Conservation (phyloP, 108 stramenopile genomes). For the Pseudonitzschia multistriata region DNA sequence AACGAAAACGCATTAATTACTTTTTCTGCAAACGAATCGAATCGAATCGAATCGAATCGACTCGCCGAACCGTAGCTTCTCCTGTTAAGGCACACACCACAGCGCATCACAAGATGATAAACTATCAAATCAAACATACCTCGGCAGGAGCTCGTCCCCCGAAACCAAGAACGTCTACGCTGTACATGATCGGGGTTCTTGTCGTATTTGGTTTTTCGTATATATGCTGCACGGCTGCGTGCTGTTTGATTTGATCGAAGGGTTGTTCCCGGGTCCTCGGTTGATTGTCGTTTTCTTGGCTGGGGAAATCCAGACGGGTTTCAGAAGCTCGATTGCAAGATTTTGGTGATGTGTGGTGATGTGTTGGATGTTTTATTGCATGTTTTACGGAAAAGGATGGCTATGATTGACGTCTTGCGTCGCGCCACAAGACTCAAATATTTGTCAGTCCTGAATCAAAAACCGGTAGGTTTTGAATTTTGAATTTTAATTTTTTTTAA, state of each 20-base stretch:
- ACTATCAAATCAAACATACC: conserved; percentile 31
- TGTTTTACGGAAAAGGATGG: neutral
- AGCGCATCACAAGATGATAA: neutral
- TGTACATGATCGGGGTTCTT: conserved; percentile 13
- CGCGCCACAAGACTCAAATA: neutral
- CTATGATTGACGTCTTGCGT: conserved; percentile 8
- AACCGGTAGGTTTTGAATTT: too few relatives aligned
- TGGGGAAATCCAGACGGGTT: neutral
- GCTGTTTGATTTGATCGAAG: neutral
- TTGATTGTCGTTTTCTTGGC: neutral
- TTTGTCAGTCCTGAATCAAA: neutral
- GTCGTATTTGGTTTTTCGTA: neutral
- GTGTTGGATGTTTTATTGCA: neutral
- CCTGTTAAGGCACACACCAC: neutral
- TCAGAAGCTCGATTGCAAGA: neutral
- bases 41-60: neutral
- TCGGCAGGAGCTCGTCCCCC: conserved; percentile 62
- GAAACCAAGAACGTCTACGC: conserved; percentile 69
- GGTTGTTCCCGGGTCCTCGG: neutral
- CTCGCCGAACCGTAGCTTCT: neutral
- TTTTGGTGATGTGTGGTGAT: neutral
- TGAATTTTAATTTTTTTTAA: neutral
- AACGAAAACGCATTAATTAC: neutral
- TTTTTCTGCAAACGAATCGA: neutral
- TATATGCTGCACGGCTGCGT: neutral